These are phyloP conservation scores for Xylaria hypoxylon DNA, from an alignment of 2,329 filamentous ascomycete species.

Conservation along the genomic window DNA sequence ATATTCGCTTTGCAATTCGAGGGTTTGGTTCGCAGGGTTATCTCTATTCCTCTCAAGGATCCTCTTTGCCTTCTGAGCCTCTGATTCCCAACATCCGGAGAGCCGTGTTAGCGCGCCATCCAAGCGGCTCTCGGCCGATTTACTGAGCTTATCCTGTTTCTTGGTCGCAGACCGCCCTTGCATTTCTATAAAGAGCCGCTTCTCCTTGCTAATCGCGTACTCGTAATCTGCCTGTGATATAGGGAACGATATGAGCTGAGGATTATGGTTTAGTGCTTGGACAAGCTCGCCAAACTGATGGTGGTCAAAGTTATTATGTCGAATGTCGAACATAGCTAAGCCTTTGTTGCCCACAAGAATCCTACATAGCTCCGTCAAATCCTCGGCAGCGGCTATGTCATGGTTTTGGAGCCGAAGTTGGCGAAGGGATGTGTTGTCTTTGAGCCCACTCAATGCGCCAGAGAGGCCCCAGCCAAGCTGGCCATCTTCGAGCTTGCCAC, in stretches of 20 bases:
- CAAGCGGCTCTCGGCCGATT: constrained; percentile 45
- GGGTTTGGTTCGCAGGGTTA: constrained; percentile 36
- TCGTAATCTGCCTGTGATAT: constrained; percentile 44
- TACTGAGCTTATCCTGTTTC: constrained; percentile 40
- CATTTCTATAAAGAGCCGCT: constrained; percentile 40
- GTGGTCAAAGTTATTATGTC: constrained; percentile 65
- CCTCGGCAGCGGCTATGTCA: constrained; percentile 60
- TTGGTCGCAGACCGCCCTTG: constrained; percentile 37
- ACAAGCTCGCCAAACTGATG: constrained; percentile 49
- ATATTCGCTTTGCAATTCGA: constrained; percentile 45
- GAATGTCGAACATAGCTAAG: constrained; percentile 65
- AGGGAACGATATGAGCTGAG: constrained; percentile 50
- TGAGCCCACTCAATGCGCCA: constrained; percentile 61
- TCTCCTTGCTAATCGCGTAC: constrained; percentile 47
- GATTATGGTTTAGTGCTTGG: constrained; percentile 47
- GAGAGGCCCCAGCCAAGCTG: constrained; percentile 67
- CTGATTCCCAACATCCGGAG: constrained; percentile 45
- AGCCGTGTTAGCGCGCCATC: constrained; percentile 45
- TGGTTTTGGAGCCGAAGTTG: constrained; percentile 69
- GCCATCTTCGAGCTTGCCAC: constrained; percentile 68
- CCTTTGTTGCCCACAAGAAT: constrained; percentile 62
- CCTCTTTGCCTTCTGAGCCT: constrained; percentile 40
- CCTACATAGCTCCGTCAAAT: constrained; percentile 58
- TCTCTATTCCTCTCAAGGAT: constrained; percentile 45
- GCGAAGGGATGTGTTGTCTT: constrained; percentile 57